Conservation (phyloP, 352 stramenopile genomes). For the Globisporangium abappressorium region DNA sequence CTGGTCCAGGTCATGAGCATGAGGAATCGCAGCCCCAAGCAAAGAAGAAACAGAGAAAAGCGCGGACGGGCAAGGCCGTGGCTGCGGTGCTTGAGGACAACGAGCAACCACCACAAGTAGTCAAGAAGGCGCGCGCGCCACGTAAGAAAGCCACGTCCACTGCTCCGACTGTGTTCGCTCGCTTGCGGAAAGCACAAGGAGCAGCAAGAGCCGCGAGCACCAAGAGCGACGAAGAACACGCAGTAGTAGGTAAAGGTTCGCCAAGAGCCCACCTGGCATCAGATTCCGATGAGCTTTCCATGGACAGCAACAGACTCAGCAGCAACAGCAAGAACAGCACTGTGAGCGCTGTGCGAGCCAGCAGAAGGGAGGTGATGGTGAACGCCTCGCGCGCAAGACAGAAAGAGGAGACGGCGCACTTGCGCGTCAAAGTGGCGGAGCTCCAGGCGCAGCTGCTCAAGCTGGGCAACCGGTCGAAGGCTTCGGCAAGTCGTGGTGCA, state of each 20-base stretch:
- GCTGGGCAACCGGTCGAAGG: background rate
- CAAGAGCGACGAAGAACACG: too few species aligned
- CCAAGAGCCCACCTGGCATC: background rate
- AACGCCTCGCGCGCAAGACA: constrained; percentile 48
- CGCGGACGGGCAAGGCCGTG: background rate
- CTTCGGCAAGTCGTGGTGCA: background rate
- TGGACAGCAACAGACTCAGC: background rate
- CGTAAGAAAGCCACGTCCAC: background rate
- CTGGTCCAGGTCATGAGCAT: too few species aligned
- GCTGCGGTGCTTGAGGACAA: background rate
- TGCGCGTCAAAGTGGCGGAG: constrained; percentile 43
- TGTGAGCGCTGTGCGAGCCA: background rate
- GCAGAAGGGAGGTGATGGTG: background rate
- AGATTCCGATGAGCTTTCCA: background rate
- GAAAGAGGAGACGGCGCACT: constrained; percentile 40
- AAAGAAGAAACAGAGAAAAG: background rate
- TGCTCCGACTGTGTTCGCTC: background rate
- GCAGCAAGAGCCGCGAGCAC: too few species aligned
- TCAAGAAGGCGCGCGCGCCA: background rate
- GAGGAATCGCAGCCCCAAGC: background rate
- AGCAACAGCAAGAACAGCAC: background rate
- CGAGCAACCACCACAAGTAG: background rate
- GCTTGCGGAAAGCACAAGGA: background rate
- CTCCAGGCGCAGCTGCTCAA: constrained; percentile 30
- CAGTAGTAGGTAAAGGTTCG: too few species aligned